A percentile compares a stretch with the other conserved stretches of the same genome.
phyloP scores from a whole-genome alignment of 306 rosid species.

The Rosa persica region DNA sequence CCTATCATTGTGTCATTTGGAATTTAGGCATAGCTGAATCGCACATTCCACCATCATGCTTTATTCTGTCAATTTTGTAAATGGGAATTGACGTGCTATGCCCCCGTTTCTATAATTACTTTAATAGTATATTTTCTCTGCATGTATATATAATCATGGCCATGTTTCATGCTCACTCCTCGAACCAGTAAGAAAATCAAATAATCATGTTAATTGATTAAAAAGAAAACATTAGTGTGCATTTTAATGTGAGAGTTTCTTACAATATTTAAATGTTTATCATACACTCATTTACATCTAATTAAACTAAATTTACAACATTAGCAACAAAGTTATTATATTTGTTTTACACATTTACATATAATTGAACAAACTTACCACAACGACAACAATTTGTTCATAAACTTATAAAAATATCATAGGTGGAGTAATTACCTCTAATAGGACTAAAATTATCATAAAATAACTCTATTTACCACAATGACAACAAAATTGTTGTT shows the following conservation, averaged over 20 bases:
- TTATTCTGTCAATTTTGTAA: not conserved
- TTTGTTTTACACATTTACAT: too few species aligned
- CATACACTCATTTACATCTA: too few species aligned
- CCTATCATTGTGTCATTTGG: not conserved
- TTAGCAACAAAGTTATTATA: too few species aligned
- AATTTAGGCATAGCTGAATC: not conserved
- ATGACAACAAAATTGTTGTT: too few species aligned
- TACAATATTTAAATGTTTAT: too few species aligned
- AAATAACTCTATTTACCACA: too few species aligned
- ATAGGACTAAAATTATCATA: too few species aligned
- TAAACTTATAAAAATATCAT: too few species aligned
- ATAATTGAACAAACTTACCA: too few species aligned
- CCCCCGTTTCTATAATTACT: not conserved
- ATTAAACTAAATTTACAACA: too few species aligned
- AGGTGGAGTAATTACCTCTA: too few species aligned
- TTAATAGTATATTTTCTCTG: not conserved
- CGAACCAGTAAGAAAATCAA: not conserved
- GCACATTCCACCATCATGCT: not conserved
- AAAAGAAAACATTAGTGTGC: not conserved
- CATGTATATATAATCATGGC: slow-evolving; percentile 5
- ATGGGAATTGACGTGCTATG: not conserved
- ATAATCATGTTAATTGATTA: not conserved
- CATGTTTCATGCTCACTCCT: slow-evolving; percentile 4
- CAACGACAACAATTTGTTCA: too few species aligned
- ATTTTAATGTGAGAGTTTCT: not conserved